These are phyloP conservation scores for Aaosphaeria pasadenensis DNA, from an alignment of 2,329 filamentous ascomycete species.

Conservation along the genomic window DNA sequence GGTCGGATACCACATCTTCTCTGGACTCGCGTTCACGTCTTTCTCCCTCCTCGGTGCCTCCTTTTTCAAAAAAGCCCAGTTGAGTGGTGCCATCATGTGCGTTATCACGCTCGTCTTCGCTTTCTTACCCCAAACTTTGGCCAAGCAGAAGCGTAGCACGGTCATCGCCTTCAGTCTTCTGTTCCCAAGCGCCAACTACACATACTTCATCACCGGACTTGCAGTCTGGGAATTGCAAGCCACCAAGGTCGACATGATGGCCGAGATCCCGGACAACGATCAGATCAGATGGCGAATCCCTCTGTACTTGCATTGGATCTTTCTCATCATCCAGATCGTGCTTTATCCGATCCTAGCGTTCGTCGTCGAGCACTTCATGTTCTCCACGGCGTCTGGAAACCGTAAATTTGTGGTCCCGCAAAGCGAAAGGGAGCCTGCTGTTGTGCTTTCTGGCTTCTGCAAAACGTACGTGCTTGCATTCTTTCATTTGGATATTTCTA, in stretches of 20 bases:
- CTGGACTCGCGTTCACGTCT: slow-evolving; percentile 18
- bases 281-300: slow-evolving; percentile 11
- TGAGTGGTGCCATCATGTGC: slow-evolving; percentile 21
- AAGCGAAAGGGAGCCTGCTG: slow-evolving; percentile 38
- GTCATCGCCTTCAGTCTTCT: slow-evolving; percentile 16
- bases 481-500: slow-evolving; percentile 1
- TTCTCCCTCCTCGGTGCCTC: slow-evolving; percentile 21
- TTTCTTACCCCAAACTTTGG: slow-evolving; percentile 17
- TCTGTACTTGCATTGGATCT: slow-evolving; percentile 18
- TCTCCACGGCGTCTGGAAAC: slow-evolving; percentile 18
- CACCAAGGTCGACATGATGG: slow-evolving; percentile 8
- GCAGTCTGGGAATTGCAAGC: slow-evolving; percentile 14
- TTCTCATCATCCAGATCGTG: slow-evolving; percentile 18
- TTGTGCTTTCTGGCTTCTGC: slow-evolving; percentile 13
- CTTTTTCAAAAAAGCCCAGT: slow-evolving; percentile 23
- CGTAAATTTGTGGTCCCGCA: slow-evolving; percentile 29
- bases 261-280: background rate
- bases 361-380: slow-evolving; percentile 13
- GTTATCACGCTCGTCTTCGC: slow-evolving; percentile 17
- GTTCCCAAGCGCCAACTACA: slow-evolving; percentile 20
- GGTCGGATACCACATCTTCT: slow-evolving; percentile 17
- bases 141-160: slow-evolving; percentile 6
- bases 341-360: slow-evolving; percentile 20
- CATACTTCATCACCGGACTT: slow-evolving; percentile 21
- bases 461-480: slow-evolving; percentile 12